phyloP scores from a whole-genome alignment of 2,329 filamentous ascomycete genomes.

The Diaporthe sp. region DNA sequence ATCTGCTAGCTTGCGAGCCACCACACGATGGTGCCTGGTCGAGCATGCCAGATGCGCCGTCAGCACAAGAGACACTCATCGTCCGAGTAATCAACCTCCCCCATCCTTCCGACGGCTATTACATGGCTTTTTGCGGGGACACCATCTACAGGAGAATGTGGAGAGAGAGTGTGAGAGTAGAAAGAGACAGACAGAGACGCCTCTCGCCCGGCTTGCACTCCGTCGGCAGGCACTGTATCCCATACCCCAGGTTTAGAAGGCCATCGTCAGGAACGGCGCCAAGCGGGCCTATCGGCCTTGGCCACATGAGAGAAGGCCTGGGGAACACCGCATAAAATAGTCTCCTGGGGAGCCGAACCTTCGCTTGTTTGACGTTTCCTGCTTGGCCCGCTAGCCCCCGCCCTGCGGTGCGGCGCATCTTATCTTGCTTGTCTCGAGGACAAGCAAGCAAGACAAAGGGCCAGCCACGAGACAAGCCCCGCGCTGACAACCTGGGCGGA shows the following conservation, averaged over 20 bases:
- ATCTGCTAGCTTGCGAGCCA: conserved; percentile 10
- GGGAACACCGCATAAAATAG: conserved; percentile 21
- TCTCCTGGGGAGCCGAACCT: not conserved
- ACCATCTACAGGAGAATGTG: not conserved
- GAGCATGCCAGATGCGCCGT: not conserved
- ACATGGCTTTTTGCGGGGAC: not conserved
- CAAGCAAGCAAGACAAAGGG: not conserved
- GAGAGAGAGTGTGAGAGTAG: not conserved
- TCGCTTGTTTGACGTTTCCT: conserved; percentile 29
- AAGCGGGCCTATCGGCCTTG: conserved; percentile 31
- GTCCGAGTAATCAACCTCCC: not conserved
- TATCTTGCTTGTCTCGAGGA: not conserved
- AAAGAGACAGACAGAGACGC: not conserved
- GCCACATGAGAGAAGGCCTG: conserved; percentile 6
- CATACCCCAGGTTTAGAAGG: not conserved
- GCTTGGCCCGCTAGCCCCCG: conserved; percentile 7
- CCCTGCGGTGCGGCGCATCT: not conserved
- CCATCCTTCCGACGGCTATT: conserved; percentile 8
- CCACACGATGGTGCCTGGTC: not conserved
- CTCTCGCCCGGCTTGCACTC: not conserved
- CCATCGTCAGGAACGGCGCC: conserved; percentile 29
- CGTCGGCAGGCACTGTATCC: not conserved
- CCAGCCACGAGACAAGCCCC: not conserved
- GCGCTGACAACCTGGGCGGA: not conserved
- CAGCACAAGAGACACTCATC: not conserved